Evolutionary conservation across 257 asterid genomes (phyloP), one percentile per base, ranked within the genome.

Genomic region (Solanum megistacrolobum): DNA sequence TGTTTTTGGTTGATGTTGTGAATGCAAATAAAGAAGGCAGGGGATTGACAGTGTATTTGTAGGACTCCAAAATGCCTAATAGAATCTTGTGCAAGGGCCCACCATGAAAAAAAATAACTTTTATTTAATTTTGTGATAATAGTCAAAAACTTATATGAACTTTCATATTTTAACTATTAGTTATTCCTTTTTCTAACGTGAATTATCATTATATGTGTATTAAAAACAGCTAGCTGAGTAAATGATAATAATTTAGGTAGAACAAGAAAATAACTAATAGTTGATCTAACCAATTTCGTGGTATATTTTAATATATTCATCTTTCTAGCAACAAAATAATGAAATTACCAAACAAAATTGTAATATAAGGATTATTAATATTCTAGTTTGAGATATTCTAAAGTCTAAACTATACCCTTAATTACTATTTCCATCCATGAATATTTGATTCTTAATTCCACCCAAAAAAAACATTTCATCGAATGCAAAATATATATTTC

Each of bases 1-100:
- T 87, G 85, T 75, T 85, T 29, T 36, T 85, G 92, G 90, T 25
- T 90, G 90, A 85, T 86, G 92, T 14, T 65, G 58, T 84, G 87
- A 84, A 23, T 60, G 95, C 94, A 90, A 85, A 88, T 90, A 92
- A 91, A 31, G 83, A 35, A 86, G 86, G 10, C 29, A 8, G 79
- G 74, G 90, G 87, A 60, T 87, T 83, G 92, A n/a, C 84, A 0
- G 2, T 94, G 90, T 93, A 95, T 95, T 94, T 96, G 94, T 94
- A 96, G 96, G 92, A 90, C 90, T 41, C 27, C 74, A 86, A 92
- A 89, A 90, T 41, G 92, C 86, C 68, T 87, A 65, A 71, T 55
- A 89, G 92, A 90, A 89, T 88, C 89, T 48, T 84, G 93, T 90
- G 85, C 86, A 23, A 83, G 92, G 96, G 95, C 94, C 96, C 94